A percentile compares a stretch with the other conserved stretches of the same genome.
Conservation (phyloP, 2,329 filamentous ascomycete genomes). For the Mariannaea sp. region DNA sequence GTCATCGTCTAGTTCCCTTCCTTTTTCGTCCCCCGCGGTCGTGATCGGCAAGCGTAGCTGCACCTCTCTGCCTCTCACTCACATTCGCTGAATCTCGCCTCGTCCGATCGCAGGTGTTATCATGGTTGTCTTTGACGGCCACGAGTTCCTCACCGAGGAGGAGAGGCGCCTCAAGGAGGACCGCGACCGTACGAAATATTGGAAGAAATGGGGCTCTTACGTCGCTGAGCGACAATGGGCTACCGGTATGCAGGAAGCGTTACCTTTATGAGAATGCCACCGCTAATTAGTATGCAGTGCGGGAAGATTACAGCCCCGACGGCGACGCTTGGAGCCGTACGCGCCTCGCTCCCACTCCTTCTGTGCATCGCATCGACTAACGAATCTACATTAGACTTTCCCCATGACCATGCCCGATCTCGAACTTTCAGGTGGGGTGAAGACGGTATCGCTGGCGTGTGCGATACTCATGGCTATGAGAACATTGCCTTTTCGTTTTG, state of each 20-base stretch:
- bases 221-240: conserved; percentile 95
- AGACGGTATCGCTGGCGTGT: conserved; percentile 94
- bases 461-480: conserved; percentile 84
- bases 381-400: conserved; percentile 70
- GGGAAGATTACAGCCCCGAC: conserved; percentile 88
- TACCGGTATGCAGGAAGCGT: conserved; percentile 64
- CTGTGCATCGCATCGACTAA: conserved; percentile 20
- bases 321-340: conserved; percentile 96
- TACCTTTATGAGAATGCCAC: conserved; percentile 16
- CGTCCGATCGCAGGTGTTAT: conserved; percentile 20
- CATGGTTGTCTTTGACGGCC: conserved; percentile 90
- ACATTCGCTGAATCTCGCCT: conserved; percentile 2
- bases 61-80: conserved; percentile 10
- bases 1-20: background rate
- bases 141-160: conserved; percentile 87
- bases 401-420: conserved; percentile 87
- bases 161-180: conserved; percentile 90
- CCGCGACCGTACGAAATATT: conserved; percentile 82
- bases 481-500: conserved; percentile 97
- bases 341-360: conserved; percentile 49
- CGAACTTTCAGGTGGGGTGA: conserved; percentile 95
- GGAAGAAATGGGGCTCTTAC: conserved; percentile 98
- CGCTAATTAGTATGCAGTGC: conserved; percentile 54
- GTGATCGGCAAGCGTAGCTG: conserved; percentile 18
- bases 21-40: conserved; percentile 7